Evolutionary conservation across 345 rosid genomes (phyloP).

Genomic region (Eucalyptus tenuipes): DNA sequence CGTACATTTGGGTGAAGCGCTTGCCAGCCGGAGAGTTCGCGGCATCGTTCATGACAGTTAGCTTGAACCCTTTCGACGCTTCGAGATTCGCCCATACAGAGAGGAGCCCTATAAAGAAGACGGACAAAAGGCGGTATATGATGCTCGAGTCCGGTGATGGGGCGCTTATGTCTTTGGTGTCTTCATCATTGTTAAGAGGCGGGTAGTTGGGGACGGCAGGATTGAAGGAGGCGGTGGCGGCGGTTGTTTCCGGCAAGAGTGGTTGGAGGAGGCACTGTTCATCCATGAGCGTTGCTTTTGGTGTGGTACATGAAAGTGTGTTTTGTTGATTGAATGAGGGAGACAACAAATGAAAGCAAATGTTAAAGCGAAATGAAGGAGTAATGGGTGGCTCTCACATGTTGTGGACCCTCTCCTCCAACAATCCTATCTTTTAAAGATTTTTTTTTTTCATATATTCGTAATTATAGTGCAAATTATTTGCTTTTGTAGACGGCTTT

Average conservation of each 20-base stretch:
- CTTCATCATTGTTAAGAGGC: not conserved
- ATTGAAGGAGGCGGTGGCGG: not conserved
- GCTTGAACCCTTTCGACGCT: not conserved
- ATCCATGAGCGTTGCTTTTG: not conserved
- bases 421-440: not conserved
- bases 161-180: not conserved
- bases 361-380: not conserved
- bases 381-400: not conserved
- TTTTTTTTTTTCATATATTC: not conserved
- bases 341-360: not conserved
- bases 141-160: not conserved
- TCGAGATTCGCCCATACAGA: constrained; percentile 50
- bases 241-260: not conserved
- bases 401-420: not conserved
- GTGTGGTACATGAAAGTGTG: not conserved
- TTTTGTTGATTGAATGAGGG: not conserved
- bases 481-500: not conserved
- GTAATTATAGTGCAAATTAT: not conserved
- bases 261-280: not conserved
- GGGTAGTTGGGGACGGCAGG: not conserved
- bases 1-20: not conserved
- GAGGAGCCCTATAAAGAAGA: constrained; percentile 24
- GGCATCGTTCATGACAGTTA: not conserved
- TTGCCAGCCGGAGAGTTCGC: not conserved
- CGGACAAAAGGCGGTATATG: constrained; percentile 9